Evolutionary conservation across 768 basidiomycete species (phyloP), one percentile per base, ranked within the genome.

Genomic region (Fomitopsis pulvina): DNA sequence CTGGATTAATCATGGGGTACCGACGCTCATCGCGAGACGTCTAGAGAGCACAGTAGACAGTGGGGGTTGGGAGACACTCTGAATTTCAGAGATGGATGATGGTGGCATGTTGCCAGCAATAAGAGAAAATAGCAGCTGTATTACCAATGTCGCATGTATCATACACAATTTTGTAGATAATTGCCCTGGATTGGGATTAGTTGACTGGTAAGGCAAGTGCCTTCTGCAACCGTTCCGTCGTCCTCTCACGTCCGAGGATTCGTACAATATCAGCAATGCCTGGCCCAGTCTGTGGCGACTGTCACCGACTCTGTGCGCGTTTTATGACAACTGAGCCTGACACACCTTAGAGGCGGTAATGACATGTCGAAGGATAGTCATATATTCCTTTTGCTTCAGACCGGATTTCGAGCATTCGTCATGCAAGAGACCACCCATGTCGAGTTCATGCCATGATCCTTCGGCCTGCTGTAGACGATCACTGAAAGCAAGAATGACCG

Each of bases 51-150:
- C 81, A 12, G 75, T 91, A 14, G 94, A 96, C 63, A 83, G 78
- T 26, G 92, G 94, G n/a, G 93, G 93, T 20, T 97, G 93, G 94
- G 88, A 90, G 60, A 87, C 85, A 51, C 66, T 95, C 43, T 94
- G 65, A 64, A 20, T 5, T 6, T 5, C 14, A 8, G 4, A 18
- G 5, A 37, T 16, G 29, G 21, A 22, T 12, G 4, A n/a, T 34
- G 21, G 18, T 37, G 34, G 34, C 14, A 12, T 34, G 32, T 16
- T 22, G 4, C n/a, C 8, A 7, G 43, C 4, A 28, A 11, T 12
- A 11, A 44, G 29, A 18, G 20, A 14, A 21, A 27, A 20, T 21
- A 20, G 12, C 25, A 21, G 7, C 16, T 46, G 45, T 46, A 46
- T 46, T 29, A 20, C n/a, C 7, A 29, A 46, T 45, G 44, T 45